A percentile compares a stretch with the other conserved stretches of the same genome.
These are phyloP conservation scores for Botryotinia calthae DNA, from an alignment of 2,329 filamentous ascomycete species.

Conservation along the genomic window DNA sequence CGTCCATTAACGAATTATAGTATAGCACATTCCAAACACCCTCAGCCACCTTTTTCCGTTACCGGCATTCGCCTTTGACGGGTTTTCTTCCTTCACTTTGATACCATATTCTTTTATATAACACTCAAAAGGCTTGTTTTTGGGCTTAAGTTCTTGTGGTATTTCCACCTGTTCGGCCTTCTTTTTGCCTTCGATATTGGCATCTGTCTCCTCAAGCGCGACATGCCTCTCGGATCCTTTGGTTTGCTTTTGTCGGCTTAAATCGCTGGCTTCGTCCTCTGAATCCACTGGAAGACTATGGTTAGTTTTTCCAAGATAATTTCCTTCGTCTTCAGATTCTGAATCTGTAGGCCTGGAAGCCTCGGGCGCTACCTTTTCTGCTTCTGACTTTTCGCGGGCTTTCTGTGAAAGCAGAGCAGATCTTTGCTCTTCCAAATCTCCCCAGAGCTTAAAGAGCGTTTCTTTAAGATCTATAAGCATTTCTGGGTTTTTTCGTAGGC, in stretches of 20 bases:
- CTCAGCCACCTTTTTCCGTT: constrained; percentile 56
- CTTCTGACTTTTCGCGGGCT: constrained; percentile 3
- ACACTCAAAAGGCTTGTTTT: constrained; percentile 64
- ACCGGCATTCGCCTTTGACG: constrained; percentile 46
- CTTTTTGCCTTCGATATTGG: neutral
- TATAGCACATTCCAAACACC: constrained; percentile 63
- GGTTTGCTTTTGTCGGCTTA: neutral
- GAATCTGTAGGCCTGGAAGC: neutral
- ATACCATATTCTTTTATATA: constrained; percentile 72
- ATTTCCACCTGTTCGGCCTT: neutral
- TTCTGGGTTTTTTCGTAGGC: constrained; percentile 54
- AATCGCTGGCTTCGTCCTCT: neutral
- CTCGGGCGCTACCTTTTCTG: constrained; percentile 26
- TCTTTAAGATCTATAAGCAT: constrained; percentile 59
- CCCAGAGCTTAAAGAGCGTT: constrained; percentile 78
- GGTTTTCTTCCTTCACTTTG: constrained; percentile 42
- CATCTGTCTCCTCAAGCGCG: neutral
- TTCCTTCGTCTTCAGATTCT: constrained; percentile 7
- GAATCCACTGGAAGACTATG: neutral
- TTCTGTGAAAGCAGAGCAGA: constrained; percentile 33
- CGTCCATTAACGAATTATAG: constrained; percentile 48
- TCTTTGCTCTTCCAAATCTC: constrained; percentile 74
- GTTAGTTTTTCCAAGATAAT: neutral
- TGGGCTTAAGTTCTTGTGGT: constrained; percentile 25
- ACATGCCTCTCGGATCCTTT: neutral